These are phyloP conservation scores for Cryptosporidium xiaoi DNA, from an alignment of 169 alveolate species.

Conservation along the genomic window DNA sequence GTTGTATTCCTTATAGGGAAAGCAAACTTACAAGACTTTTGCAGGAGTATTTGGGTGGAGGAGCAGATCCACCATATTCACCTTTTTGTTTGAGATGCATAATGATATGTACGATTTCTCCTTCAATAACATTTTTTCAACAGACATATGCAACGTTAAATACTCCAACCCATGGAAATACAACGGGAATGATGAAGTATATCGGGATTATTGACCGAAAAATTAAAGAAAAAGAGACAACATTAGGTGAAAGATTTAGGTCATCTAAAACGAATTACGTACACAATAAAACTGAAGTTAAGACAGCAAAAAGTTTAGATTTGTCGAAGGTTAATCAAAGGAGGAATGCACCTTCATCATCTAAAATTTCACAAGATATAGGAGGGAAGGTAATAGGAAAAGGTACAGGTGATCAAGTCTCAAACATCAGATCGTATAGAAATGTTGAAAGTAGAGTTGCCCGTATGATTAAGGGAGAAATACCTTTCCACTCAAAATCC, in stretches of 20 bases:
- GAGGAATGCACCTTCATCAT: neutral
- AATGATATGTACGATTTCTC: conserved; percentile 73
- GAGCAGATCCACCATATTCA: conserved; percentile 73
- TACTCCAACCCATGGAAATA: conserved; percentile 60
- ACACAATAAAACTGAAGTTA: neutral
- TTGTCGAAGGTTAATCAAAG: neutral
- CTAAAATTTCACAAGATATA: neutral
- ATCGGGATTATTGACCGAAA: conserved; percentile 28
- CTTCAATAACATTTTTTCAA: conserved; percentile 69
- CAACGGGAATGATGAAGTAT: conserved; percentile 26
- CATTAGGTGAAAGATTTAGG: neutral
- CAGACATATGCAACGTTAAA: conserved; percentile 75
- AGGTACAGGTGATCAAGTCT: neutral
- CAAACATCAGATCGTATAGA: neutral
- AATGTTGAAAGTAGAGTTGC: conserved; percentile 71
- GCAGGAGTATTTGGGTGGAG: conserved; percentile 74
- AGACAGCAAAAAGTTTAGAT: neutral
- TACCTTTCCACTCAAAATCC: neutral
- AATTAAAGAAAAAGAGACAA: neutral
- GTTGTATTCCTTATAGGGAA: conserved; percentile 75
- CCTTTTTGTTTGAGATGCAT: conserved; percentile 71
- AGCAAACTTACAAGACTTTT: conserved; percentile 72
- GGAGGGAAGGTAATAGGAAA: neutral
- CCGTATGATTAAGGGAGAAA: conserved; percentile 47
- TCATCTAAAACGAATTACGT: neutral